Conservation (phyloP, 257 asterid genomes). For the Lantana camara region DNA sequence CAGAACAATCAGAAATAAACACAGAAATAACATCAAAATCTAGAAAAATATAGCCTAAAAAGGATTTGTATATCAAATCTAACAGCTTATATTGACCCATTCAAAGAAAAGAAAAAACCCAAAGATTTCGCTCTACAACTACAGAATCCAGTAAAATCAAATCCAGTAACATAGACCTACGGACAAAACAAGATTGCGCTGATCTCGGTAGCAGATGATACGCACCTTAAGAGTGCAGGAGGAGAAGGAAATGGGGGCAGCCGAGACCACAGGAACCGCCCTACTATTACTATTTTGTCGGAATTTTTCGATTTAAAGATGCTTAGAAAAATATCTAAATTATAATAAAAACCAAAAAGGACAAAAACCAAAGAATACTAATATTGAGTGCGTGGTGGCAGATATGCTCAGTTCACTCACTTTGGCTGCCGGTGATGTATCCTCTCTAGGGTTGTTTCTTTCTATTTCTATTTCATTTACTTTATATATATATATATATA, state of each 20-base stretch:
- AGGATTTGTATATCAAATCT: not conserved
- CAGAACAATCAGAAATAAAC: not conserved
- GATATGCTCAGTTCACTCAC: conserved; percentile 27
- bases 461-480: not conserved
- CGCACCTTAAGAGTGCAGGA: conserved; percentile 30
- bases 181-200: conserved; percentile 2
- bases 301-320: not conserved
- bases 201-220: not conserved
- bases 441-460: conserved; percentile 13
- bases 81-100: not conserved
- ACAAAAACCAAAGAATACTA: conserved; percentile 1
- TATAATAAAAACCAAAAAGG: not conserved
- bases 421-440: too few relatives aligned
- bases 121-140: too few relatives aligned
- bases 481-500: too few relatives aligned
- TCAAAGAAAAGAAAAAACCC: too few relatives aligned
- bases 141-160: too few relatives aligned
- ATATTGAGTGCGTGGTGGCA: conserved; percentile 22
- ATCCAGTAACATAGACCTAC: not conserved
- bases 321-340: conserved; percentile 5
- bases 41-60: not conserved
- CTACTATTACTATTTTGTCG: conserved; percentile 10
- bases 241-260: not conserved
- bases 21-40: not conserved
- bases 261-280: conserved; percentile 19